Percentiles rank a stretch among this genome's conserved stretches.
These are phyloP conservation scores for Phytophthora sp. DNA, from an alignment of 352 stramenopile species.

Conservation along the genomic window DNA sequence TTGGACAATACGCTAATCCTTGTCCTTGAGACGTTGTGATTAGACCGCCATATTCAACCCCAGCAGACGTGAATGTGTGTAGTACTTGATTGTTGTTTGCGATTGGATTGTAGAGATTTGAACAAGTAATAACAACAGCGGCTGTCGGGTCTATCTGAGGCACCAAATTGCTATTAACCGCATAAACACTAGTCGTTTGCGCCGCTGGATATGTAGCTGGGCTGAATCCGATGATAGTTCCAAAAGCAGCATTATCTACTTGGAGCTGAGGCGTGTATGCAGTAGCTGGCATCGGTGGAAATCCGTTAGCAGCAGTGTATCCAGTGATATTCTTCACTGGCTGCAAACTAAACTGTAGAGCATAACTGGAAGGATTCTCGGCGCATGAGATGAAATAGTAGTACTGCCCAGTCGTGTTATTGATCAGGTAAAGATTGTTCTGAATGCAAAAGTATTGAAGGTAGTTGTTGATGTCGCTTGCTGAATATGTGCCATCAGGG, in stretches of 20 bases:
- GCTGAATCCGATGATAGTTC: constrained; percentile 11
- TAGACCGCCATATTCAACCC: constrained; percentile 2
- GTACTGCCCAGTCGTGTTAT: too few species aligned
- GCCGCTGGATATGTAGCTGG: constrained; percentile 7
- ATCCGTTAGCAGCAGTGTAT: too few species aligned
- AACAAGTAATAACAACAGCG: constrained; percentile 4
- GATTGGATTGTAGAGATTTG: constrained; percentile 28
- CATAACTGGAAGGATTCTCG: too few species aligned
- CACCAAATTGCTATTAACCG: constrained; percentile 20
- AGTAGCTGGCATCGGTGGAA: too few species aligned
- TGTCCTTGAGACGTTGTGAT: background rate
- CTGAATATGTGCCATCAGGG: too few species aligned
- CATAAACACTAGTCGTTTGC: constrained; percentile 7
- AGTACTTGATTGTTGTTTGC: constrained; percentile 31
- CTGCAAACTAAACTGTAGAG: too few species aligned
- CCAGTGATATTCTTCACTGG: too few species aligned
- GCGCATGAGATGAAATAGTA: too few species aligned
- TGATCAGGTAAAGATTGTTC: too few species aligned
- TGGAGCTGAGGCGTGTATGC: too few species aligned
- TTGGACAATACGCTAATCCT: background rate
- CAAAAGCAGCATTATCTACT: background rate
- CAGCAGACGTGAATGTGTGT: constrained; percentile 21
- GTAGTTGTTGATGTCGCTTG: too few species aligned
- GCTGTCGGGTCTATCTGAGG: constrained; percentile 17
- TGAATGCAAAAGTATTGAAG: background rate